phyloP scores from a whole-genome alignment of 768 basidiomycete species.

The Obba rivulosa region DNA sequence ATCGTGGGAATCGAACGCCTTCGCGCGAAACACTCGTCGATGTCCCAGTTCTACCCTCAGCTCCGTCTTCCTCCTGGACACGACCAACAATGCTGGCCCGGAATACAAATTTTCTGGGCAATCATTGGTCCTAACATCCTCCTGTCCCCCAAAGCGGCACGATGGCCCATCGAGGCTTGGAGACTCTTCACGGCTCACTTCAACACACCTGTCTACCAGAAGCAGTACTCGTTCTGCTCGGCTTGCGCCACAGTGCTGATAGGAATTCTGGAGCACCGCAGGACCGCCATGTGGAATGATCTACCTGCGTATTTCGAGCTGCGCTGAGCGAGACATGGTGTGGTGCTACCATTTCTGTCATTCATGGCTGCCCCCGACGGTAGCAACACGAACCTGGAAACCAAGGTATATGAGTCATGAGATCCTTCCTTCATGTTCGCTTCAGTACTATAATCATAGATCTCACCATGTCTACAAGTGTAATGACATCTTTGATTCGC shows the following conservation, averaged over 20 bases:
- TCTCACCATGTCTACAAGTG: neutral
- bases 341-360: neutral
- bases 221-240: conserved; percentile 5
- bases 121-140: neutral
- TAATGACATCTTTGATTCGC: neutral
- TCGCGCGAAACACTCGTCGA: conserved; percentile 8
- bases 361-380: too few relatives aligned
- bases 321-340: neutral
- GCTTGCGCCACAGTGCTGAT: conserved; percentile 5
- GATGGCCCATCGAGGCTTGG: conserved; percentile 15
- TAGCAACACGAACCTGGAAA: too few relatives aligned
- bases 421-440: too few relatives aligned
- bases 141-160: neutral
- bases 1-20: conserved; percentile 18
- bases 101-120: neutral
- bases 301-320: conserved; percentile 9
- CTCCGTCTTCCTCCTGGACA: neutral
- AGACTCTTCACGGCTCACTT: neutral
- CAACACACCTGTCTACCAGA: neutral
- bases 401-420: too few relatives aligned
- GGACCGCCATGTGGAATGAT: conserved; percentile 9
- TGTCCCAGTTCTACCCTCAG: conserved; percentile 1
- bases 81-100: neutral
- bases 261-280: neutral
- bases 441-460: too few relatives aligned